A percentile compares a stretch with the other conserved stretches of the same genome.
These are phyloP conservation scores for Fraxinus greggii DNA, from an alignment of 305 asterid species.

Conservation along the genomic window DNA sequence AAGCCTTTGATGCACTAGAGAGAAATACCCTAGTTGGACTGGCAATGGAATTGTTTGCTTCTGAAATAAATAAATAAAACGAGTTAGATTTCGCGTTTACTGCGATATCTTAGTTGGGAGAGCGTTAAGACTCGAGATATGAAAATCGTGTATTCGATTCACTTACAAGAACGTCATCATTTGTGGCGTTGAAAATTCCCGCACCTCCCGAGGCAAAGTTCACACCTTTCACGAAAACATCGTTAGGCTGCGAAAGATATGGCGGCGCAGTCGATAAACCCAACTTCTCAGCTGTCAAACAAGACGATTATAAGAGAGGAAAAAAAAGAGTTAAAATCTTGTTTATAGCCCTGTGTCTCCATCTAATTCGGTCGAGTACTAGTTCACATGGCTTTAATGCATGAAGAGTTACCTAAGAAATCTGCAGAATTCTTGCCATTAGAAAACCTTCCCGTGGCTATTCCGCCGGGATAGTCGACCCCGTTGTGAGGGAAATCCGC, in stretches of 20 bases:
- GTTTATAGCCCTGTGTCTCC: neutral
- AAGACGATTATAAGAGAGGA: neutral
- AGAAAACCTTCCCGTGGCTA: constrained; percentile 74
- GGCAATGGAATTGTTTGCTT: constrained; percentile 34
- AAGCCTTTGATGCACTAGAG: constrained; percentile 35
- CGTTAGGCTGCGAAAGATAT: constrained; percentile 51
- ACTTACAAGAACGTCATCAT: constrained; percentile 48
- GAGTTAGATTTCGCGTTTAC: neutral
- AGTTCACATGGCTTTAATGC: neutral
- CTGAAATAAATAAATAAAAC: constrained; percentile 6
- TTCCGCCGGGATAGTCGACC: constrained; percentile 46
- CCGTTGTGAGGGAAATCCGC: constrained; percentile 74
- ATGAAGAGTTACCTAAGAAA: constrained; percentile 47
- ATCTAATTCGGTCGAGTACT: neutral
- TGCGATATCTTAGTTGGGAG: constrained; percentile 73
- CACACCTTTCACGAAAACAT: constrained; percentile 50
- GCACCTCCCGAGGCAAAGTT: constrained; percentile 91
- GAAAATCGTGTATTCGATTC: constrained; percentile 80
- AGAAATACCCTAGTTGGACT: constrained; percentile 45
- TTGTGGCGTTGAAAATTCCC: constrained; percentile 60
- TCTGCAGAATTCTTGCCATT: constrained; percentile 91
- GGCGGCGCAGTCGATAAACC: constrained; percentile 69
- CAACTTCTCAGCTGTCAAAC: constrained; percentile 62
- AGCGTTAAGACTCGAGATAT: constrained; percentile 89
- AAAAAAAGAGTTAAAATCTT: neutral